These are phyloP conservation scores for Trichoderma atrobrunneum DNA, from an alignment of 2,329 filamentous ascomycete genomes.

Conservation along the genomic window DNA sequence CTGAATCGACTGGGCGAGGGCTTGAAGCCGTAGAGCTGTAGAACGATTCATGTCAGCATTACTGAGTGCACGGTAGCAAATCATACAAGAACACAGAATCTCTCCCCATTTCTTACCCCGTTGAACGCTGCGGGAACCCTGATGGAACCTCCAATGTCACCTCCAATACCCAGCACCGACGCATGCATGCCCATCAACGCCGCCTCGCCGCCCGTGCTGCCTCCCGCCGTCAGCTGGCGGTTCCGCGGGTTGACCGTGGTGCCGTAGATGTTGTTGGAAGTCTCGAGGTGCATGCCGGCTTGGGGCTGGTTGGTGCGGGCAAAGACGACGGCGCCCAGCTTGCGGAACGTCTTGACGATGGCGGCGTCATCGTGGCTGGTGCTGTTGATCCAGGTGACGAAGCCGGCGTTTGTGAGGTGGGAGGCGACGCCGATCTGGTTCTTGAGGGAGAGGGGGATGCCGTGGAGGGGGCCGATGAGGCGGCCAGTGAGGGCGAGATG, in stretches of 20 bases:
- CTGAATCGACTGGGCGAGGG: slow-evolving; percentile 78
- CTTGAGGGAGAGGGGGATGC: slow-evolving; percentile 16
- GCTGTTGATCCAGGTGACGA: slow-evolving; percentile 16
- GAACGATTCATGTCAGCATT: neutral
- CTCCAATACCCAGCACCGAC: slow-evolving; percentile 56
- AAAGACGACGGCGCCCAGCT: slow-evolving; percentile 15
- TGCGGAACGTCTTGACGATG: slow-evolving; percentile 9
- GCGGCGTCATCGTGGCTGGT: neutral
- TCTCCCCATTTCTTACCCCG: slow-evolving; percentile 1
- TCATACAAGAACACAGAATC: no score
- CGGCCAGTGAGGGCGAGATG: slow-evolving; percentile 7
- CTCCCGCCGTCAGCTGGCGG: slow-evolving; percentile 8
- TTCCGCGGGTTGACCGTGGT: slow-evolving; percentile 10
- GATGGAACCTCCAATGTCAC: slow-evolving; percentile 46
- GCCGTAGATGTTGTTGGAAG: slow-evolving; percentile 17
- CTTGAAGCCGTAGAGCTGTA: slow-evolving; percentile 1
- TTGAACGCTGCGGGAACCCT: slow-evolving; percentile 6
- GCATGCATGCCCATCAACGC: slow-evolving; percentile 57
- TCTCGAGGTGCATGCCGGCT: slow-evolving; percentile 16
- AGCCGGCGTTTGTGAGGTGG: slow-evolving; percentile 9
- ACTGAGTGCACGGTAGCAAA: neutral
- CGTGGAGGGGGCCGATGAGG: slow-evolving; percentile 17
- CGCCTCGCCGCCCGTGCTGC: slow-evolving; percentile 54
- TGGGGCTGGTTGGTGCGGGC: slow-evolving; percentile 14
- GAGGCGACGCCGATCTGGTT: slow-evolving; percentile 1